A percentile compares a stretch with the other conserved stretches of the same genome.
These are phyloP conservation scores for Suhomyces xylopsoci DNA, from an alignment of 805 yeast species.

Conservation along the genomic window DNA sequence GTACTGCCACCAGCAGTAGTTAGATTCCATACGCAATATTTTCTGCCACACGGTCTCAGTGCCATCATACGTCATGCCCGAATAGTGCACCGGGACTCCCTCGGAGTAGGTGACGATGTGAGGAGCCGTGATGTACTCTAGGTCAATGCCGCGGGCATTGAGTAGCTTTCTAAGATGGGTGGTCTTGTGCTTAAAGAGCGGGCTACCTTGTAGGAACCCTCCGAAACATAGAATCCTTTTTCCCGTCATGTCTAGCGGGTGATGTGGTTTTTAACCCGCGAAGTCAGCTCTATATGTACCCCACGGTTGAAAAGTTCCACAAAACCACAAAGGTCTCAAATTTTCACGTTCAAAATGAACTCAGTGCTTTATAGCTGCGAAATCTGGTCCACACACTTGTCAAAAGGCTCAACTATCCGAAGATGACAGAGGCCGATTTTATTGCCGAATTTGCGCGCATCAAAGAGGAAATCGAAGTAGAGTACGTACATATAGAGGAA, in stretches of 20 bases:
- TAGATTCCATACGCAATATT: conserved; percentile 24
- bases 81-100: not conserved
- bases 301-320: not conserved
- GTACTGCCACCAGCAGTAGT: conserved; percentile 39
- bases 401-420: not conserved
- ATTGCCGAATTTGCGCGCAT: conserved; percentile 8
- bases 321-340: not conserved
- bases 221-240: conserved; percentile 29
- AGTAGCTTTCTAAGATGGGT: conserved; percentile 29
- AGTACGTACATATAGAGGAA: conserved; percentile 3
- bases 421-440: not conserved
- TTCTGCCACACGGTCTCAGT: conserved; percentile 21
- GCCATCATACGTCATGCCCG: not conserved
- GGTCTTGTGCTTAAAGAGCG: conserved; percentile 30
- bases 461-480: conserved; percentile 9
- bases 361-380: not conserved
- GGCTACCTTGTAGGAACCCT: conserved; percentile 38
- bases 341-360: not conserved
- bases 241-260: not conserved
- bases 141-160: conserved; percentile 21
- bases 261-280: not conserved
- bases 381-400: not conserved
- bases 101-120: not conserved
- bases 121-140: conserved; percentile 37
- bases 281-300: not conserved